phyloP scores from a whole-genome alignment of 345 rosid genomes.

The Citrus reticulata region DNA sequence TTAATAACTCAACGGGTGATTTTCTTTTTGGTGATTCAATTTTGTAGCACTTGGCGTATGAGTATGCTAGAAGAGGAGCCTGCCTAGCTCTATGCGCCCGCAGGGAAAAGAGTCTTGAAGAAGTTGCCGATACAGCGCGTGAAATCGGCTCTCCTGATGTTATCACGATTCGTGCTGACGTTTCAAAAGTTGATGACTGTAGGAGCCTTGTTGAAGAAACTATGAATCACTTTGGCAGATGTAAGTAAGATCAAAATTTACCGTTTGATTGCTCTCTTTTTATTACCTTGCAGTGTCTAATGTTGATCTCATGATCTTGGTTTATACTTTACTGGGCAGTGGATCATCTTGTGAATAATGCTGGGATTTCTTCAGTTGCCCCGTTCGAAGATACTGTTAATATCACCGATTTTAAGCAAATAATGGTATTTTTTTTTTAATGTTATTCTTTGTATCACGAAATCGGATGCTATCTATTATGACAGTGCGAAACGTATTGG shows the following conservation, averaged over 20 bases:
- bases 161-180: constrained; percentile 40
- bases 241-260: constrained; percentile 32
- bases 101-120: constrained; percentile 35
- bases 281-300: neutral
- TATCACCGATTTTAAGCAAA: constrained; percentile 21
- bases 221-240: constrained; percentile 40
- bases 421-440: constrained; percentile 27
- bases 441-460: no score
- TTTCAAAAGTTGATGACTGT: constrained; percentile 52
- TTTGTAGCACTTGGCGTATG: constrained; percentile 54
- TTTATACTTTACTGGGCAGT: constrained; percentile 21
- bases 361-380: constrained; percentile 32
- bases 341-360: constrained; percentile 50
- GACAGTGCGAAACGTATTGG: neutral
- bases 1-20: neutral
- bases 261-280: neutral
- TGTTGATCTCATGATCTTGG: neutral
- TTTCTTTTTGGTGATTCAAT: neutral
- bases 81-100: constrained; percentile 43
- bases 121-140: constrained; percentile 43
- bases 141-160: constrained; percentile 51
- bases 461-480: neutral
- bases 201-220: constrained; percentile 41
- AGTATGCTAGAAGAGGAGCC: constrained; percentile 56
- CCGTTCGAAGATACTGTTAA: constrained; percentile 42